Evolutionary conservation across 768 basidiomycete species (phyloP), one percentile per base, ranked within the genome.

Genomic region (Aureoboletus auriporus): DNA sequence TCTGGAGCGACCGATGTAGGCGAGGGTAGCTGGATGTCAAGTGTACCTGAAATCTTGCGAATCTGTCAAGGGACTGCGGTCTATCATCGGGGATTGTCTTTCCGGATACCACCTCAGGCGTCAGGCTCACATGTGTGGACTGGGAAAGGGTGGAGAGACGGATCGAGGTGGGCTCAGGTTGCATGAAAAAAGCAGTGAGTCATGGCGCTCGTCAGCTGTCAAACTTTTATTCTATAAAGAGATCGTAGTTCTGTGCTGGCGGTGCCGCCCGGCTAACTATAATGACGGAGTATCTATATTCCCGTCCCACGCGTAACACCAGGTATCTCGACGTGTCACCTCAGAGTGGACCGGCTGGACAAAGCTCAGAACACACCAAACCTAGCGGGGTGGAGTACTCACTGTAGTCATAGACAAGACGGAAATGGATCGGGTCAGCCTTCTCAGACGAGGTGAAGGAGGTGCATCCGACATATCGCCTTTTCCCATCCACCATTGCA

Each of bases 331-430:
- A 40, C 10, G 12, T 8, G 6, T 27, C 9, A 20, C 5, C 20
- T 62, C 44, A 64, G 30, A 46, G 10, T 12, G 45, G 14, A 13
- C 57, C 61, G 2, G 56, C 66, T 66, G 28, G 26, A 13, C 12
- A n/a, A 8, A 2, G 29, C 38, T 66, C 46, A 61, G 59, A 48
- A 50, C 28, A n/a, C n/a, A 40, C 5, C 20, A 34, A 27, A 9
- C 10, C 17, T 9, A 47, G n/a, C 16, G n/a, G 20, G 7, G 20
- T 28, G 9, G 39, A 27, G 12, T 1, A 68, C 84, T 65, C 44
- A 86, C 85, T 48, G 53, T 87, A 87, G 58, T 88, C 83, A 51
- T 87, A 89, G 16, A 84, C 71, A 33, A 88, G 61, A 36, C 72
- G 76, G 9, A 72, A 69, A 47, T 78, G 69, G 42, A 87, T 78